A percentile compares a stretch with the other conserved stretches of the same genome.
Conservation (phyloP, 768 basidiomycete species). For the Panellus pusillus region DNA sequence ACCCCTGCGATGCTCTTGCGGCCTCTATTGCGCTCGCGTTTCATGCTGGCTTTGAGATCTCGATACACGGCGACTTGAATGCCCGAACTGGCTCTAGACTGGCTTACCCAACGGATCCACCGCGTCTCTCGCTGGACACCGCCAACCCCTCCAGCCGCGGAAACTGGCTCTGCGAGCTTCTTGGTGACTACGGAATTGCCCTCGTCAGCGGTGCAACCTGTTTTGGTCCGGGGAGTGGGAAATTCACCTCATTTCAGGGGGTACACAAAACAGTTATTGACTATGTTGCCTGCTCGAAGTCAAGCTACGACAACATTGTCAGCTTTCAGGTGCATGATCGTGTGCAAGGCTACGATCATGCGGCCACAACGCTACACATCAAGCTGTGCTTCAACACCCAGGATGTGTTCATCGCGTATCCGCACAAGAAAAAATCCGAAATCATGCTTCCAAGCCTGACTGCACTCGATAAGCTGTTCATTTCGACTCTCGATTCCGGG, state of each 20-base stretch:
- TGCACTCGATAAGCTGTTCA: not conserved
- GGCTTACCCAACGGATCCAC: too few species aligned
- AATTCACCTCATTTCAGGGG: conserved; percentile 8
- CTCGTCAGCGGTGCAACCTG: not conserved
- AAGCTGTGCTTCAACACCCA: not conserved
- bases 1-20: not conserved
- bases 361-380: not conserved
- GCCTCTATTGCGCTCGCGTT: not conserved
- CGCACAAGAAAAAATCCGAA: not conserved
- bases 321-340: not conserved
- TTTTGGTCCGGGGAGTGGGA: not conserved
- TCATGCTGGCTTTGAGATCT: not conserved
- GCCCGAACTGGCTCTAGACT: too few species aligned
- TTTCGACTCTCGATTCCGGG: not conserved
- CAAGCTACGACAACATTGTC: not conserved
- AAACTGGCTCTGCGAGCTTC: not conserved
- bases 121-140: too few species aligned
- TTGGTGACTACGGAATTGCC: not conserved
- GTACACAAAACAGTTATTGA: not conserved
- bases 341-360: not conserved
- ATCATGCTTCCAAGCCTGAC: too few species aligned
- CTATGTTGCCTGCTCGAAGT: not conserved
- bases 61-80: too few species aligned
- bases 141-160: not conserved
- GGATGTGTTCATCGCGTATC: too few species aligned